Conservation (phyloP, 768 basidiomycete genomes). For the Russula emetica region DNA sequence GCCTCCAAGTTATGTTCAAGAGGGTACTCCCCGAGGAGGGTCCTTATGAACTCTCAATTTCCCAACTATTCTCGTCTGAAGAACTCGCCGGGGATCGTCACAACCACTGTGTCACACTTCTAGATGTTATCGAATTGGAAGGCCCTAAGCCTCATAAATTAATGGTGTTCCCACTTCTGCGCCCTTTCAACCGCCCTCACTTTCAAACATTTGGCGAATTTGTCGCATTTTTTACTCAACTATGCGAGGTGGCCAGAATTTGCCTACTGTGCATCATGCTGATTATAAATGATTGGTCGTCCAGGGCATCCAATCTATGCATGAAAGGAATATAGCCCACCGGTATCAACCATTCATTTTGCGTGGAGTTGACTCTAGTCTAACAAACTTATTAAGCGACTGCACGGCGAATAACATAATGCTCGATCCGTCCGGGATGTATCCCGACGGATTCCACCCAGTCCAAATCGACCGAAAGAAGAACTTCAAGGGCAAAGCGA, state of each 20-base stretch:
- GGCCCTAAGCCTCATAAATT: conserved; percentile 16
- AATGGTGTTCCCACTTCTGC: conserved; percentile 38
- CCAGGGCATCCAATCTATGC: conserved; percentile 31
- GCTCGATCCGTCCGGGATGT: conserved; percentile 33
- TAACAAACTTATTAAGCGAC: conserved; percentile 5
- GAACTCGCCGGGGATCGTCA: conserved; percentile 29
- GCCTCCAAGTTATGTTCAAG: conserved; percentile 21
- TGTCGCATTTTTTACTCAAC: conserved; percentile 35
- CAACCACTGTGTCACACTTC: conserved; percentile 32
- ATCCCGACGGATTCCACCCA: conserved; percentile 34
- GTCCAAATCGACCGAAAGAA: conserved; percentile 15
- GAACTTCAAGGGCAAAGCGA: conserved; percentile 31
- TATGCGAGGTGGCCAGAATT: conserved; percentile 35
- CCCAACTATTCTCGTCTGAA: conserved; percentile 18
- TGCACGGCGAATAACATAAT: conserved; percentile 30
- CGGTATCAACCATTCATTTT: conserved; percentile 30
- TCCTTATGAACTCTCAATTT: conserved; percentile 18
- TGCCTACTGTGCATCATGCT: not conserved
- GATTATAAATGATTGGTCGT: not conserved
- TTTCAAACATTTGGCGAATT: conserved; percentile 39
- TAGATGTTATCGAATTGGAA: conserved; percentile 29
- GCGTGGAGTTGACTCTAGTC: not conserved
- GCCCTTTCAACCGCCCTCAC: conserved; percentile 30
- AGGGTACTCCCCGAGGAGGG: conserved; percentile 8
- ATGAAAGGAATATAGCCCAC: conserved; percentile 30